A percentile compares a stretch with the other conserved stretches of the same genome.
These are phyloP conservation scores for Yamagishiella unicocca DNA, from an alignment of 139 green algal species.

Conservation along the genomic window DNA sequence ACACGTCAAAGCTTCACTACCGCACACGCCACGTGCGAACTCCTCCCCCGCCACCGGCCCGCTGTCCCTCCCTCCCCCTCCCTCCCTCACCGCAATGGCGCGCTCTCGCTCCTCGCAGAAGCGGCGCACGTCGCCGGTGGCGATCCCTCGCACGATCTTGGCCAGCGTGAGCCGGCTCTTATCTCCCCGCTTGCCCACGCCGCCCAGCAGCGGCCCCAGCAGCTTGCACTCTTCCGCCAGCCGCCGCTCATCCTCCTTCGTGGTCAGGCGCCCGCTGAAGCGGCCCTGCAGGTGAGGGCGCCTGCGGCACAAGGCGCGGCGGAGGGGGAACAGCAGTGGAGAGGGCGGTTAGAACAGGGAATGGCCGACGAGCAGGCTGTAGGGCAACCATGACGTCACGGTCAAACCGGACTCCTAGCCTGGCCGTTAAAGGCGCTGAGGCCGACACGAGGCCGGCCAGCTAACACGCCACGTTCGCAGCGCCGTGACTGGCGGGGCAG, in stretches of 20 bases:
- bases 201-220: conserved; percentile 81
- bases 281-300: conserved; percentile 75
- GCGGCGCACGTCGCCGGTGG: conserved; percentile 72
- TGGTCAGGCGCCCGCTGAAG: conserved; percentile 85
- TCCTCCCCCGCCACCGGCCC: neutral
- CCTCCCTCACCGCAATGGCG: conserved; percentile 49
- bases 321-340: no score
- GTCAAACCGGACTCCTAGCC: no score
- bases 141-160: conserved; percentile 88
- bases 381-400: no score
- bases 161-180: conserved; percentile 82
- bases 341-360: no score
- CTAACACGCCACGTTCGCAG: no score
- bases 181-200: conserved; percentile 75
- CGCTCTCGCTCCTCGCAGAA: conserved; percentile 74
- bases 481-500: no score
- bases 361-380: no score
- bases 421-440: no score
- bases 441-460: no score
- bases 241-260: conserved; percentile 86
- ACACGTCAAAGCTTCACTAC: no score
- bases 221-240: conserved; percentile 87
- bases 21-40: no score
- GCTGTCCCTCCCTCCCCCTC: neutral
- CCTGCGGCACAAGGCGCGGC: neutral